phyloP scores from a whole-genome alignment of 148 eudicot species.

The Cornus suecica region DNA sequence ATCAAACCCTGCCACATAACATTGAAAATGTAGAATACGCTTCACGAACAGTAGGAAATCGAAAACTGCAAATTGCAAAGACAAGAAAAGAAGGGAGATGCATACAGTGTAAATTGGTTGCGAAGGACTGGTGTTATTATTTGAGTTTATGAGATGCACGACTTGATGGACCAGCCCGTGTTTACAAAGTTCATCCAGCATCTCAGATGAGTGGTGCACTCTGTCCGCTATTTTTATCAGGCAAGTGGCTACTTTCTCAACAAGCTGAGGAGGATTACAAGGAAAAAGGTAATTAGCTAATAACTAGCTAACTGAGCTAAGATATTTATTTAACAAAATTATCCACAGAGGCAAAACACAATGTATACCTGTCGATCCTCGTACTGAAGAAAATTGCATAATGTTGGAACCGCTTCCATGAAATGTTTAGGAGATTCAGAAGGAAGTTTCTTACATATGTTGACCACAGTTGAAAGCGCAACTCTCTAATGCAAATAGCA shows the following conservation, averaged over 20 bases:
- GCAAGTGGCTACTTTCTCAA: constrained; percentile 79
- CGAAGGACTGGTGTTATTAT: constrained; percentile 60
- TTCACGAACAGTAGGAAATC: neutral
- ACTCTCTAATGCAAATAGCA: constrained; percentile 48
- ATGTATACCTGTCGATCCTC: constrained; percentile 79
- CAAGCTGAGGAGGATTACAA: constrained; percentile 56
- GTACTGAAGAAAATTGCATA: constrained; percentile 82
- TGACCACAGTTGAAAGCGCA: constrained; percentile 82
- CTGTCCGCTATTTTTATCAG: constrained; percentile 58
- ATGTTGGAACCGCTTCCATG: constrained; percentile 33
- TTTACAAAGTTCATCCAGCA: constrained; percentile 51
- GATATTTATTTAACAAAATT: neutral
- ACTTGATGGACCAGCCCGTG: constrained; percentile 59
- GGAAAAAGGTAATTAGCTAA: constrained; percentile 10
- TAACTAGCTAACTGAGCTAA: neutral
- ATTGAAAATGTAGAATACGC: neutral
- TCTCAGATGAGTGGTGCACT: constrained; percentile 43
- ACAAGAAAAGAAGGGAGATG: neutral
- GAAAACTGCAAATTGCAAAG: neutral
- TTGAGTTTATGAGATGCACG: constrained; percentile 56
- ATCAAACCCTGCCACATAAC: constrained; percentile 55
- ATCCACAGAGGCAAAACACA: neutral
- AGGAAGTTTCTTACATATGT: constrained; percentile 84
- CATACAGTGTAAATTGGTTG: constrained; percentile 64
- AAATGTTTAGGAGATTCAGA: constrained; percentile 46